A percentile compares a stretch with the other conserved stretches of the same genome.
Evolutionary conservation across 192 early-diverging fungal species (phyloP).

Genomic region (Funneliformis geosporum): DNA sequence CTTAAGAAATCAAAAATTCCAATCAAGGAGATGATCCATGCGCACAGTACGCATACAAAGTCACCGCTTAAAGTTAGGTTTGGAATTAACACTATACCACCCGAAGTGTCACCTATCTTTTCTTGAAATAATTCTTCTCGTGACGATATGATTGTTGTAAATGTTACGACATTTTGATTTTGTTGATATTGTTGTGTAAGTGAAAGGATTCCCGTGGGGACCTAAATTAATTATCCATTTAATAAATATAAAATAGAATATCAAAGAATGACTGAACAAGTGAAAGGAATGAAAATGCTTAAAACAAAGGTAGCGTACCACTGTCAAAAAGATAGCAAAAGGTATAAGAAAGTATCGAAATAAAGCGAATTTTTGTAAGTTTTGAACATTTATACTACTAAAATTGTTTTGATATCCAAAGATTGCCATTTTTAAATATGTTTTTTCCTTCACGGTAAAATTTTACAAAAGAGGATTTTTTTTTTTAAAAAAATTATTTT

Average conservation of each 20-base stretch:
- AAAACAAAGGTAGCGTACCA: background rate
- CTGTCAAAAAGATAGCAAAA: constrained; percentile 19
- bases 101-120: background rate
- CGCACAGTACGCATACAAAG: constrained; percentile 7
- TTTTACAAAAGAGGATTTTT: background rate
- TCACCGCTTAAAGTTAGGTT: background rate
- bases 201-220: constrained; percentile 9
- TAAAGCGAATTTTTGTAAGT: background rate
- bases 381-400: background rate
- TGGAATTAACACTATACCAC: background rate
- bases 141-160: constrained; percentile 5
- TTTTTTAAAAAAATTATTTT: background rate
- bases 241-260: background rate
- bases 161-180: background rate
- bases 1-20: constrained; percentile 12
- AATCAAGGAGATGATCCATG: constrained; percentile 13
- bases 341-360: constrained; percentile 9
- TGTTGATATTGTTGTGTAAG: background rate
- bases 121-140: background rate
- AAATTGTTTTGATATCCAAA: constrained; percentile 10
- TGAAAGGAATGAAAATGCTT: background rate
- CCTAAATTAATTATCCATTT: background rate
- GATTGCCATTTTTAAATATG: background rate
- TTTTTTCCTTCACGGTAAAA: too few species aligned
- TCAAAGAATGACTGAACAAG: background rate